A percentile compares a stretch with the other conserved stretches of the same genome.
Evolutionary conservation across 257 asterid species (phyloP).

Genomic region (Solanum etuberosum): DNA sequence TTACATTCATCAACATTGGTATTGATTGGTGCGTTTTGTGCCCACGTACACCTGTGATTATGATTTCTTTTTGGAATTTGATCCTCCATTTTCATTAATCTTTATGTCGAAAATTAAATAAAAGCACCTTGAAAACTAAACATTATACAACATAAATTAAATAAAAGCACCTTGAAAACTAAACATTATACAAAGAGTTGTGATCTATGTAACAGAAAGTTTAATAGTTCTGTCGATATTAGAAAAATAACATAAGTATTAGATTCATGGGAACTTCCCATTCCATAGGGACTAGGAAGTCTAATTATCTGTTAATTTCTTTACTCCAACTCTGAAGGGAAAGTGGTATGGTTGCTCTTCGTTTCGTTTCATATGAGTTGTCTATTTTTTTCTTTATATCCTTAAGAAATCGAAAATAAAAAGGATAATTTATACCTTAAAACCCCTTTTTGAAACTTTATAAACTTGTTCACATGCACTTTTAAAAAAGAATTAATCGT

Average conservation of each 20-base stretch:
- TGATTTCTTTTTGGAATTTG: neutral
- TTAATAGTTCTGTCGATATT: neutral
- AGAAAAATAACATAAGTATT: neutral
- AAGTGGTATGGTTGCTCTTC: neutral
- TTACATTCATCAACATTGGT: neutral
- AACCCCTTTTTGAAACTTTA: too few relatives aligned
- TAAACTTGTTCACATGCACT: neutral
- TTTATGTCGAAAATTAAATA: too few relatives aligned
- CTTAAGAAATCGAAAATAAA: too few relatives aligned
- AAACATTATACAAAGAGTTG: neutral
- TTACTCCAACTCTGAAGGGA: neutral
- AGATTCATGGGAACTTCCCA: neutral
- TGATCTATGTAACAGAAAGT: neutral
- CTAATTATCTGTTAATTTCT: neutral
- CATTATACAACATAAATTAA: neutral
- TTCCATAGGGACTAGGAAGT: neutral
- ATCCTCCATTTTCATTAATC: neutral
- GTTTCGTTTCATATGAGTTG: fast-evolving
- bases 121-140: neutral
- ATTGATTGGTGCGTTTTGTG: neutral
- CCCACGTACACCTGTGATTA: neutral
- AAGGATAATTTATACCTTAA: fast-evolving
- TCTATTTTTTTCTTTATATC: too few relatives aligned
- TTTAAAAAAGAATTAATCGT: too few relatives aligned
- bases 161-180: neutral